These are phyloP conservation scores for Linum trigynum DNA, from an alignment of 345 rosid species.

Conservation along the genomic window DNA sequence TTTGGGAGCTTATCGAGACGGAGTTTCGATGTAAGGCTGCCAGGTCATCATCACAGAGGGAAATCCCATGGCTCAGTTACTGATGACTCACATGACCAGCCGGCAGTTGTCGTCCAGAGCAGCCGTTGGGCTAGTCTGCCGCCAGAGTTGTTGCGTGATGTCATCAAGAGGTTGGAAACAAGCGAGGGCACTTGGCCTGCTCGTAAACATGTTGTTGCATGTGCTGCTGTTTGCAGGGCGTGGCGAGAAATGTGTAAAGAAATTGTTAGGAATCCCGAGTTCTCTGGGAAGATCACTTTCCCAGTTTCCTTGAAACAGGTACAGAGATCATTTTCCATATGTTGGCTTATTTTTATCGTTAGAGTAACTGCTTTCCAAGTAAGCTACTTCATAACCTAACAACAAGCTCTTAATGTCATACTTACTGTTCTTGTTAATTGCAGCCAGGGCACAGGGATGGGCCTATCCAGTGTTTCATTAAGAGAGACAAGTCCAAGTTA, in stretches of 20 bases:
- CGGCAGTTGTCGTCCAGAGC: conserved; percentile 32
- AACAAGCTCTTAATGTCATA: no score
- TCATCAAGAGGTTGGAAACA: conserved; percentile 53
- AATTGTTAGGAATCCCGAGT: conserved; percentile 49
- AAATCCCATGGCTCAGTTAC: conserved; percentile 39
- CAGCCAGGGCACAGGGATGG: conserved; percentile 64
- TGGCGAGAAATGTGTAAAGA: conserved; percentile 69
- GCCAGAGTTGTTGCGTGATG: conserved; percentile 49
- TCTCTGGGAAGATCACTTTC: conserved; percentile 57
- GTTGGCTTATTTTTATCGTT: background rate
- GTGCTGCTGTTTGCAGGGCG: conserved; percentile 59
- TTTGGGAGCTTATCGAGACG: conserved; percentile 63
- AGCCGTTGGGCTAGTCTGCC: conserved; percentile 68
- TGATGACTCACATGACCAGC: conserved; percentile 31
- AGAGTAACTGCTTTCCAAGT: background rate
- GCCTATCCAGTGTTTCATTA: conserved; percentile 52
- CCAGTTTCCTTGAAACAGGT: conserved; percentile 64
- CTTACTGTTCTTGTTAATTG: background rate
- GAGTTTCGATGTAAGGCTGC: conserved; percentile 46
- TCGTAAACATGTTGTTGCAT: conserved; percentile 47
- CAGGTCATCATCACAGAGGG: conserved; percentile 40
- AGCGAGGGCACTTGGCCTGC: conserved; percentile 63
- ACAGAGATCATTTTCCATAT: background rate
- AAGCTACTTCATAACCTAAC: background rate
- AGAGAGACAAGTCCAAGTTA: conserved; percentile 57